These are phyloP conservation scores for Musa balbisiana DNA, from an alignment of 202 grass and related monocot genomes.

Conservation along the genomic window DNA sequence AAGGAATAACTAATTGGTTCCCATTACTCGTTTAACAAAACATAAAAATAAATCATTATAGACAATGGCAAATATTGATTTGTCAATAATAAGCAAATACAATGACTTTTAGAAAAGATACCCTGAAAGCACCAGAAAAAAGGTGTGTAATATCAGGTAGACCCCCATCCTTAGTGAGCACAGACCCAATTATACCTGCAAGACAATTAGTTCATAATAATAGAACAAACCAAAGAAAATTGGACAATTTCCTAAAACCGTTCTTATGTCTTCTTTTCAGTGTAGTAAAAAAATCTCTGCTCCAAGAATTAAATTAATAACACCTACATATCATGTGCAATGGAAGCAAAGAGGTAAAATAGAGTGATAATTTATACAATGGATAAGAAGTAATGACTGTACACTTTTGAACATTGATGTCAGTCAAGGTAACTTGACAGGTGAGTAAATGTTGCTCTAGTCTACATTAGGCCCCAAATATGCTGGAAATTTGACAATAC, in stretches of 20 bases:
- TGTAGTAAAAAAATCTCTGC: neutral
- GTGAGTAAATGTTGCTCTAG: too few relatives aligned
- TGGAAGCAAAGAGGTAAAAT: too few relatives aligned
- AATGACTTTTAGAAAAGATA: slow-evolving; percentile 4
- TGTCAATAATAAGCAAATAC: neutral
- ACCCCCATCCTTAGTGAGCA: slow-evolving; percentile 38
- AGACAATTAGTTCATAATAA: slow-evolving; percentile 1
- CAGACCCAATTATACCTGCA: slow-evolving; percentile 63
- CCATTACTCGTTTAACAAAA: neutral
- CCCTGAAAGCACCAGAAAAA: slow-evolving; percentile 82
- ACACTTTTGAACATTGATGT: too few relatives aligned
- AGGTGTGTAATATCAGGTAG: slow-evolving; percentile 43
- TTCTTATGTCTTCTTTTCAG: neutral
- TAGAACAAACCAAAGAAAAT: neutral
- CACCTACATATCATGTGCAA: too few relatives aligned
- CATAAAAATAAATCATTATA: neutral
- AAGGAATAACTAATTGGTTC: neutral
- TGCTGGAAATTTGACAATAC: too few relatives aligned
- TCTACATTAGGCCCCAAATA: too few relatives aligned
- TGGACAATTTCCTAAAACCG: too few relatives aligned
- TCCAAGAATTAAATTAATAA: too few relatives aligned
- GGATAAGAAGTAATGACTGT: too few relatives aligned
- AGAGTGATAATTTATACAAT: too few relatives aligned
- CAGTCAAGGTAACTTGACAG: too few relatives aligned
- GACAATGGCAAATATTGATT: neutral